Evolutionary conservation across 306 rosid species (phyloP), one percentile per base, ranked within the genome.

Genomic region (Cucurbita argyrosperma): DNA sequence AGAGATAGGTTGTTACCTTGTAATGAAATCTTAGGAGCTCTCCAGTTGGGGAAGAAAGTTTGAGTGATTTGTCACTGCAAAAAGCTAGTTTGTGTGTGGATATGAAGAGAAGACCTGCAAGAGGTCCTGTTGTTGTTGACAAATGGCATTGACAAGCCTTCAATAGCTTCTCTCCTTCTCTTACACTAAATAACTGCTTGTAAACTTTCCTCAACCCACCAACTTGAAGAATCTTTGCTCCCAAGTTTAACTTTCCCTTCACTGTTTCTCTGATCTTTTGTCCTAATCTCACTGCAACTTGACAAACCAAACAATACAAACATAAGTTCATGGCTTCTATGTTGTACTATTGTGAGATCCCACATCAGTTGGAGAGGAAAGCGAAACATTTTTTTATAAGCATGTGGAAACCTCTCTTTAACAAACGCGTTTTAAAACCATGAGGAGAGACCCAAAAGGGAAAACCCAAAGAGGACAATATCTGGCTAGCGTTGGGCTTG

Each of bases 81-180:
- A 92, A 92, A 7, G 96, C 89, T 75, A 92, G 37, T 79, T 88
- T 92, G 40, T 86, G 78, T 7, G 94, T 81, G 72, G 97, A 89
- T 49, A 92, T 85, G 88, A 92, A 92, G 80, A 92, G 96, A 13
- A 89, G 88, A 7, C 96, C 97, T 9, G 92, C 87, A 15, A 89
- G 80, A 13, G 96, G 97, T 72, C 97, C 97, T 1, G 87, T 79
- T 72, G 97, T 89, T 49, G 97, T 92, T 78, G 95, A 92, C 61
- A 92, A 78, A 81, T 83, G 80, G 79, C 97, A 92, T 16, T 88
- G 92, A 21, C 79, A 82, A 76, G 86, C 96, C 78, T 90, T 92
- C 79, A 85, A 23, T 8, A 92, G 66, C 69, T 83, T 92, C 84
- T 92, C 97, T 50, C 82, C 93, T 38, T 89, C 90, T 75, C n/a